A percentile compares a stretch with the other conserved stretches of the same genome.
phyloP scores from a whole-genome alignment of 1,284 basidiomycete genomes.

The Trametes versicolor region DNA sequence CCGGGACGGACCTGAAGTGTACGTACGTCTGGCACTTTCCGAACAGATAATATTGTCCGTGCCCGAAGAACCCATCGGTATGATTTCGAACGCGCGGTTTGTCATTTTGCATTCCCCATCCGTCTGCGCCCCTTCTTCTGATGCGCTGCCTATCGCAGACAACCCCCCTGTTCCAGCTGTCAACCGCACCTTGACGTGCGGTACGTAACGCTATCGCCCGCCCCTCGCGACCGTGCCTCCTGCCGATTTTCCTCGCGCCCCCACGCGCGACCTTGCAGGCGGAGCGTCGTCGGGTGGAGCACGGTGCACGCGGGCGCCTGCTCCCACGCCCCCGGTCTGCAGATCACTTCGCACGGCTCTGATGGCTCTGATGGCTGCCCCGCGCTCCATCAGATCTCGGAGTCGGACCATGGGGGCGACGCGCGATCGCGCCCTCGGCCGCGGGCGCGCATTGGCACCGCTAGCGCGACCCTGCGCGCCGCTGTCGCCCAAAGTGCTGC shows the following conservation, averaged over 20 bases:
- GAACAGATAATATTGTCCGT: too few relatives aligned
- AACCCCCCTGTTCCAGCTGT: background rate
- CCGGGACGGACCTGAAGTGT: too few relatives aligned
- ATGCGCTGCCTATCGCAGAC: background rate
- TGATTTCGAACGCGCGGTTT: background rate
- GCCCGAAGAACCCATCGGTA: background rate
- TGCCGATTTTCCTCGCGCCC: background rate
- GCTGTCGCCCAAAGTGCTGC: background rate
- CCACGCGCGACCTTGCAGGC: background rate
- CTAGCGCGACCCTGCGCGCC: background rate
- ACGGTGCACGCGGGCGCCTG: background rate
- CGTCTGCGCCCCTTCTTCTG: background rate
- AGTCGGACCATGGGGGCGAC: constrained; percentile 1
- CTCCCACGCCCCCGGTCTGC: constrained; percentile 18
- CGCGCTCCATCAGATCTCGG: constrained; percentile 15
- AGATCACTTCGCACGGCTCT: constrained; percentile 33
- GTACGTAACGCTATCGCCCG: background rate
- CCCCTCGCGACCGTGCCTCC: background rate
- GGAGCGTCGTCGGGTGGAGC: background rate
- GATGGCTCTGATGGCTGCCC: constrained; percentile 22
- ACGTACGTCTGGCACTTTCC: too few relatives aligned
- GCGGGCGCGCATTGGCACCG: constrained; percentile 9
- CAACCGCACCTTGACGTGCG: background rate
- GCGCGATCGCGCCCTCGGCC: constrained; percentile 17
- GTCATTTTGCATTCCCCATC: constrained; percentile 2